These are phyloP conservation scores for Citrullus mucosospermus DNA, from an alignment of 306 rosid genomes.

Conservation along the genomic window DNA sequence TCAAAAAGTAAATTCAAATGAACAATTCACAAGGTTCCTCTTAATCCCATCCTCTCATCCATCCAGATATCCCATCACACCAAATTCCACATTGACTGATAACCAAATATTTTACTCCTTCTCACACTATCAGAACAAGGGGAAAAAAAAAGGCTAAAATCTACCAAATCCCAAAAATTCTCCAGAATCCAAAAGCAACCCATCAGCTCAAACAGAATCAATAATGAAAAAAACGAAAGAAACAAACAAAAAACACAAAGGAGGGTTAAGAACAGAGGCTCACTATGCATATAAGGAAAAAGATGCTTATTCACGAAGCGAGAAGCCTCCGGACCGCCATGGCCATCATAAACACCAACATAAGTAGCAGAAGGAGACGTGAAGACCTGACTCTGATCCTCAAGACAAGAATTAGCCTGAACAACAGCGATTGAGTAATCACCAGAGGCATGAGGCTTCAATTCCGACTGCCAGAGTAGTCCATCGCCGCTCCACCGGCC, in stretches of 20 bases:
- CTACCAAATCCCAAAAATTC: neutral
- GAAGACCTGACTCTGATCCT: conserved; percentile 92
- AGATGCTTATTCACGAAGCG: conserved; percentile 69
- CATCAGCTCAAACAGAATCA: neutral
- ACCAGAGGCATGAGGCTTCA: conserved; percentile 80
- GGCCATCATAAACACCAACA: conserved; percentile 90
- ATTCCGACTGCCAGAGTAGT: conserved; percentile 75
- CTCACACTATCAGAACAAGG: neutral
- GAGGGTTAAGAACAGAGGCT: neutral
- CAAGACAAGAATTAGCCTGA: conserved; percentile 76
- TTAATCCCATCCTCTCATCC: neutral
- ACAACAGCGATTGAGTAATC: conserved; percentile 93
- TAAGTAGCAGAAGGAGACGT: conserved; percentile 75
- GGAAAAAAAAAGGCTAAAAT: neutral
- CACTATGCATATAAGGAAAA: conserved; percentile 61
- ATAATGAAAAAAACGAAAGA: neutral
- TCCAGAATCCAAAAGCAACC: neutral
- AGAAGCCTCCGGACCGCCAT: conserved; percentile 97
- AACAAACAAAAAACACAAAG: neutral
- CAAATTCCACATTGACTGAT: neutral
- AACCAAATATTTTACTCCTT: neutral
- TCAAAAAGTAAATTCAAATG: conserved; percentile 6
- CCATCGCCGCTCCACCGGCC: conserved; percentile 41
- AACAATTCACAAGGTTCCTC: neutral
- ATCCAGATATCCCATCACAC: neutral